Percentiles rank a stretch among this genome's conserved stretches.
Evolutionary conservation across 352 stramenopile genomes (phyloP).

Genomic region (Elongisporangium senticosum): DNA sequence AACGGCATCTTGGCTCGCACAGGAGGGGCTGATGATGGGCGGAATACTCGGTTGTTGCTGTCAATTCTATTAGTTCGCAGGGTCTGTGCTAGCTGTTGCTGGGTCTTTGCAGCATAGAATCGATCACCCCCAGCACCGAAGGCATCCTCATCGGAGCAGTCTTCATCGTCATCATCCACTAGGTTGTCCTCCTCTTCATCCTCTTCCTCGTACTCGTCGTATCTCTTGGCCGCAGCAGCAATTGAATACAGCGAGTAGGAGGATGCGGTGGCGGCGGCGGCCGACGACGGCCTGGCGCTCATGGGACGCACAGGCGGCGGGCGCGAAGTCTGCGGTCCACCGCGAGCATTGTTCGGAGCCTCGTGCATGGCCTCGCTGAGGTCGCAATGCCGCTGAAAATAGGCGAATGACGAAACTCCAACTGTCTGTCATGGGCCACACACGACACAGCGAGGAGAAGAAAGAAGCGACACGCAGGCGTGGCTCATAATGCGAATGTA

Average conservation of each 20-base stretch:
- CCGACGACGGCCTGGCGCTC: slow-evolving; percentile 37
- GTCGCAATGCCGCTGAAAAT: background rate
- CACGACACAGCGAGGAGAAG: too few species aligned
- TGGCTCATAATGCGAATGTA: background rate
- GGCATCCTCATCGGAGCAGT: slow-evolving; percentile 11
- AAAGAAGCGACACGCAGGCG: background rate
- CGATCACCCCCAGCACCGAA: slow-evolving; percentile 31
- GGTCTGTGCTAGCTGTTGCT: slow-evolving; percentile 6
- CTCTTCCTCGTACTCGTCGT: slow-evolving; percentile 28
- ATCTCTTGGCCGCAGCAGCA: background rate
- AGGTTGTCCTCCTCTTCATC: slow-evolving; percentile 14
- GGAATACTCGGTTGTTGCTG: slow-evolving; percentile 18
- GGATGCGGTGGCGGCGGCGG: slow-evolving; percentile 1
- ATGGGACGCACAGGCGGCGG: slow-evolving; percentile 29
- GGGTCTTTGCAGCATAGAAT: slow-evolving; percentile 11
- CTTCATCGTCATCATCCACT: background rate
- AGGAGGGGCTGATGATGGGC: slow-evolving; percentile 53
- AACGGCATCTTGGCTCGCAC: slow-evolving; percentile 20
- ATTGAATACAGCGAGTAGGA: slow-evolving; percentile 1
- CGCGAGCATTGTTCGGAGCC: background rate
- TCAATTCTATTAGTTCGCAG: background rate
- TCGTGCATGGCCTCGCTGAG: background rate
- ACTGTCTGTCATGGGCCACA: background rate
- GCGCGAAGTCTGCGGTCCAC: background rate
- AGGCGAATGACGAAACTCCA: background rate